These are phyloP conservation scores for Pythium plurisporium DNA, from an alignment of 352 stramenopile genomes.

Conservation along the genomic window DNA sequence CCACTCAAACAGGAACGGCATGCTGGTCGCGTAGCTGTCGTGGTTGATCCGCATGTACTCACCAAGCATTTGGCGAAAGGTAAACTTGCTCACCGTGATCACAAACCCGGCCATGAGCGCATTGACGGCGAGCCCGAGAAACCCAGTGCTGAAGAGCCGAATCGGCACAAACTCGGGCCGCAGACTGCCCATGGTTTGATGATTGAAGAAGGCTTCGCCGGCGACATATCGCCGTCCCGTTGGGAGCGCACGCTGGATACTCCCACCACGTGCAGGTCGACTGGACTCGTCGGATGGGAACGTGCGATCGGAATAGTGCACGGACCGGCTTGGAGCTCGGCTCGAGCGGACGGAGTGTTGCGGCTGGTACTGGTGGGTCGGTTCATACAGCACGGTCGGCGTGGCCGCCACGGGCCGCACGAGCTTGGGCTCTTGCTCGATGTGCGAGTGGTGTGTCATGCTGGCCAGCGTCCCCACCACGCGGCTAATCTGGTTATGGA, in stretches of 20 bases:
- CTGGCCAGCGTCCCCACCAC: no score
- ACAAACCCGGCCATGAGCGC: constrained; percentile 27
- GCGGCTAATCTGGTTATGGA: no score
- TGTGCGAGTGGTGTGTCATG: no score
- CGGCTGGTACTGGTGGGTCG: not conserved
- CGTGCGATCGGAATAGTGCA: not conserved
- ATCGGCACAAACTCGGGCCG: constrained; percentile 37
- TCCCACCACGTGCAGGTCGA: not conserved
- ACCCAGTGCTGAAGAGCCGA: constrained; percentile 28
- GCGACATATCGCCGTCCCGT: constrained; percentile 21
- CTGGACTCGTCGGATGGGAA: not conserved
- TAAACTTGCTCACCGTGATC: constrained; percentile 30
- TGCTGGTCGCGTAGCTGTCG: constrained; percentile 26
- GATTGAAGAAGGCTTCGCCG: constrained; percentile 64
- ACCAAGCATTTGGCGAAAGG: constrained; percentile 41
- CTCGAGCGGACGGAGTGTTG: not conserved
- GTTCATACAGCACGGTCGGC: no score
- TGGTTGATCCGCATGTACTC: constrained; percentile 29
- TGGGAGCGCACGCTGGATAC: not conserved
- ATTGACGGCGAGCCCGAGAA: constrained; percentile 38
- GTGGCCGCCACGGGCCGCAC: no score
- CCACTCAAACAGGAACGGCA: constrained; percentile 50
- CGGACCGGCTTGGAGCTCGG: not conserved
- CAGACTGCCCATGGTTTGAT: constrained; percentile 52
- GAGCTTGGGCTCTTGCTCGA: no score